A percentile compares a stretch with the other conserved stretches of the same genome.
These are phyloP conservation scores for Colletotrichum trifolii DNA, from an alignment of 2,329 filamentous ascomycete genomes.

Conservation along the genomic window DNA sequence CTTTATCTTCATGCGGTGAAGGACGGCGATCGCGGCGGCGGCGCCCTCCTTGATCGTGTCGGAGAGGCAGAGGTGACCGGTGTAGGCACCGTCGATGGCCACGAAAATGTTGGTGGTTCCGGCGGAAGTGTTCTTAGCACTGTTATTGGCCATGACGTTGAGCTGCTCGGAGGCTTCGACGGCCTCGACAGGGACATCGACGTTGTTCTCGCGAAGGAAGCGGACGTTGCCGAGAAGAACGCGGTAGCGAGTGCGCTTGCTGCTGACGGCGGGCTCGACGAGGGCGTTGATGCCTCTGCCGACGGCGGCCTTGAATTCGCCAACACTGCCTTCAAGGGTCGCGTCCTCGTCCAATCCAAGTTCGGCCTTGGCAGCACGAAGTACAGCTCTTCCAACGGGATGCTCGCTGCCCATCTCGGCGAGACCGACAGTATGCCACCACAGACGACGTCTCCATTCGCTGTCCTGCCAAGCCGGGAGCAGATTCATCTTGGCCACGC, in stretches of 20 bases:
- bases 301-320: slow-evolving; percentile 84
- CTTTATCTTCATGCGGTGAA: slow-evolving; percentile 86
- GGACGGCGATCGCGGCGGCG: slow-evolving; percentile 80
- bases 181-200: slow-evolving; percentile 73
- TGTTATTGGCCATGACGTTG: slow-evolving; percentile 57
- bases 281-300: slow-evolving; percentile 86
- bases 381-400: slow-evolving; percentile 90
- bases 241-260: slow-evolving; percentile 77
- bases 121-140: slow-evolving; percentile 54
- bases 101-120: slow-evolving; percentile 93
- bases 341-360: slow-evolving; percentile 78
- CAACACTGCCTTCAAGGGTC: slow-evolving; percentile 83
- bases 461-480: slow-evolving; percentile 75
- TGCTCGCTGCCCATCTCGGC: slow-evolving; percentile 97
- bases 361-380: slow-evolving; percentile 78
- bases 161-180: slow-evolving; percentile 71
- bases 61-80: slow-evolving; percentile 84
- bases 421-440: slow-evolving; percentile 97
- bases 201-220: slow-evolving; percentile 78
- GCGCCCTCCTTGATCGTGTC: slow-evolving; percentile 94
- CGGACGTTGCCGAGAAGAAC: slow-evolving; percentile 86
- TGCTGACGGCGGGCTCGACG: slow-evolving; percentile 79
- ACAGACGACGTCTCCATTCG: slow-evolving; percentile 77
- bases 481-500: slow-evolving; percentile 78
- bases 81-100: slow-evolving; percentile 83